Base-by-base conservation (phyloP, 2,329 filamentous ascomycete genomes). In the Trichoderma atroviride region DNA sequence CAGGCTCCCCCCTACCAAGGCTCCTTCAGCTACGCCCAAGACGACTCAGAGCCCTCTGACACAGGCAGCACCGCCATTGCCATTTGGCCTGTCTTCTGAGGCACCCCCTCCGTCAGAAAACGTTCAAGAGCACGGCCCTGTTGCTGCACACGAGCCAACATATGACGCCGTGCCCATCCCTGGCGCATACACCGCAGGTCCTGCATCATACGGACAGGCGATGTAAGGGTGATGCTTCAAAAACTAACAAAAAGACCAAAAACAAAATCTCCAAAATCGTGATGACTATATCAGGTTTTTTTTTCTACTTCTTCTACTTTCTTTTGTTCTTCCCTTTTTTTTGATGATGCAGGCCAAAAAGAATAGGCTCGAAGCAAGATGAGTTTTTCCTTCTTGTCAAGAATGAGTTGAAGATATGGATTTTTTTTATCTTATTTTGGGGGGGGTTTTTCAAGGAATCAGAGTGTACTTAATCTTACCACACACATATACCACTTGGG, bases 161-260 rank as follows among this genome's bases (percentile, higher is more conserved):
- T 97, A 97, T 79, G 94, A 90, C 14, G 83, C 91, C 27, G 95
- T 97, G 37, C 93, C 94, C 0, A 97, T 97, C 70, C 95, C 95
- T 0, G 92, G 92, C 6, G 92, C 94, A 0, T 97, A 97, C 77
- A 83, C 86, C 7, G 86, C 85, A 59, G 83, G 83, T 69, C 83
- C 83, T 6, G 74, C 79, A 14, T 78, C 74, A 29, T 87, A 86
- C 72, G 80, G 83, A 16, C 75, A 76, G 72, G 73, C 76, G 27
- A 74, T 74, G 43, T 78, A 76, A 60, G 4, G 31, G 16, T 24
- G 24, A 43, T 9, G 11, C 43, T 22, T 4, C 53, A 40, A 4
- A 53, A 55, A 29, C 29, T n/a, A n/a, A 53, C 2, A 29, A 31
- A 31, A 33, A 65, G 14, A n/a, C 3, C 2, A 33, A 22, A 47